phyloP scores from a whole-genome alignment of 225 moss, liverwort and hornwort species.

The Ulota crispa region DNA sequence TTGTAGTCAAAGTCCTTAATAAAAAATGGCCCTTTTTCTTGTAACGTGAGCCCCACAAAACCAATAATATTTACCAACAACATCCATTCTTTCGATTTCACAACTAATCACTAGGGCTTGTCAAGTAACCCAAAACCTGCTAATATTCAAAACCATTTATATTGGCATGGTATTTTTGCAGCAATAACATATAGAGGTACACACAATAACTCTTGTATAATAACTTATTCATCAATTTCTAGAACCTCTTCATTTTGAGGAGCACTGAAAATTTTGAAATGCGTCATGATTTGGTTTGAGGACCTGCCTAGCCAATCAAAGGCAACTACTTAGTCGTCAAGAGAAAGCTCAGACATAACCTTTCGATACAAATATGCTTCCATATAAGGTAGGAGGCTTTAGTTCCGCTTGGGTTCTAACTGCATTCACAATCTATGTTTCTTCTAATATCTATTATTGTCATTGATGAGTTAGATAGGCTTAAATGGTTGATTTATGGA shows the following conservation, averaged over 20 bases:
- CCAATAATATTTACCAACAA: too few relatives aligned
- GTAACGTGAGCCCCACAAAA: too few relatives aligned
- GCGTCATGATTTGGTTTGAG: conserved; percentile 1
- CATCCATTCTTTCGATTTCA: too few relatives aligned
- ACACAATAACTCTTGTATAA: neutral
- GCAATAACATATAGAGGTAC: neutral
- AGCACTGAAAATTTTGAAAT: neutral
- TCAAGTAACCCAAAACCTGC: conserved; percentile 97
- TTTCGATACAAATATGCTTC: conserved; percentile 89
- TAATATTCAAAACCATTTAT: neutral
- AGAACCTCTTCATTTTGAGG: neutral
- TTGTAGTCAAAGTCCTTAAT: too few relatives aligned
- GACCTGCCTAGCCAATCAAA: conserved; percentile 81
- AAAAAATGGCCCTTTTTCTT: too few relatives aligned
- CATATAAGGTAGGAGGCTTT: too few relatives aligned
- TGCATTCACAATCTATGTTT: neutral
- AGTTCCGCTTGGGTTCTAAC: too few relatives aligned
- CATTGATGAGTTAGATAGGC: too few relatives aligned
- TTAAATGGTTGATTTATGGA: too few relatives aligned
- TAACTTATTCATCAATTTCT: neutral
- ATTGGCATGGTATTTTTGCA: neutral
- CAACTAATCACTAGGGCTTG: conserved; percentile 63
- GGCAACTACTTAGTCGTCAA: conserved; percentile 85
- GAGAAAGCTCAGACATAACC: conserved; percentile 64
- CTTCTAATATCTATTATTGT: too few relatives aligned